phyloP scores from a whole-genome alignment of 2,329 filamentous ascomycete genomes.

The Pseudogymnoascus sp. region DNA sequence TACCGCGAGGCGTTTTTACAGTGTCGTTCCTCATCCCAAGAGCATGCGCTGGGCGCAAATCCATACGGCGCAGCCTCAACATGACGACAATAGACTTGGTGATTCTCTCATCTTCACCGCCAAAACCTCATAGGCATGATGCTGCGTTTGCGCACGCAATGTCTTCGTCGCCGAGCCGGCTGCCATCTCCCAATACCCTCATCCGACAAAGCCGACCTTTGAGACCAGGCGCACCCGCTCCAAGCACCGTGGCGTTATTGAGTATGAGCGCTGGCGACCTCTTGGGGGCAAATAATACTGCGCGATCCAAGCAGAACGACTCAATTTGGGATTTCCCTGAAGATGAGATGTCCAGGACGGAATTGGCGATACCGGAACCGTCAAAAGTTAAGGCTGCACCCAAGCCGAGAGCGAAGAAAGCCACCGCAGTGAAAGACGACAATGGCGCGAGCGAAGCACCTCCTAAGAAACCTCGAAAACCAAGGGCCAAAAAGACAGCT shows the following conservation, averaged over 20 bases:
- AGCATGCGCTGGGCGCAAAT: conserved; percentile 21
- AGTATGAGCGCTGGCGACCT: conserved; percentile 37
- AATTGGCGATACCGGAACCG: conserved; percentile 13
- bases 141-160: conserved; percentile 6
- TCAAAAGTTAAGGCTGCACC: conserved; percentile 22
- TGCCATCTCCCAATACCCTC: conserved; percentile 22
- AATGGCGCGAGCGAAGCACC: background rate
- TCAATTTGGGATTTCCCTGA: conserved; percentile 14
- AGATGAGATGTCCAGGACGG: background rate
- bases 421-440: background rate
- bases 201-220: background rate
- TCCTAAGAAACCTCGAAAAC: conserved; percentile 15
- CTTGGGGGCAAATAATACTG: conserved; percentile 18
- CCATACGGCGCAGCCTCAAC: conserved; percentile 17
- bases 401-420: conserved; percentile 21
- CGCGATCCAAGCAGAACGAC: background rate
- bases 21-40: conserved; percentile 21
- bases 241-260: conserved; percentile 29
- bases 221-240: conserved; percentile 25
- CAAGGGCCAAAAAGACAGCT: conserved; percentile 20
- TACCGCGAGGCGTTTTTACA: background rate
- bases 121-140: conserved; percentile 12
- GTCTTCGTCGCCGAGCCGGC: conserved; percentile 37
- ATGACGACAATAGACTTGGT: conserved; percentile 34
- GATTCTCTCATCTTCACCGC: conserved; percentile 35